These are phyloP conservation scores for Tetracladium maxilliforme DNA, from an alignment of 2,329 filamentous ascomycete species.

Conservation along the genomic window DNA sequence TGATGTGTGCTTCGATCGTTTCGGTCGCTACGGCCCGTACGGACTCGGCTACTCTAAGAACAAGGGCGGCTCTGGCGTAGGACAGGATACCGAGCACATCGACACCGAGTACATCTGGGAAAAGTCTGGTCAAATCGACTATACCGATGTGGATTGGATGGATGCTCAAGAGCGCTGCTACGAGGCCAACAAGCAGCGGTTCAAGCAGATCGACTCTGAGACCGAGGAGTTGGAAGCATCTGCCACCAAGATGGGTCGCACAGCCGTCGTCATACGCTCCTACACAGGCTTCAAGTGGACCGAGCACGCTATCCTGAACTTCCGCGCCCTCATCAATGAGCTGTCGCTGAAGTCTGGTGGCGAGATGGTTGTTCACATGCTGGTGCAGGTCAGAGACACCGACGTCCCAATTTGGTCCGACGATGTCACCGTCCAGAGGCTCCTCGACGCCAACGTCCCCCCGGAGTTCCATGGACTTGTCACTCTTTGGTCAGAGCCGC, in stretches of 20 bases:
- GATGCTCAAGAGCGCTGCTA: slow-evolving; percentile 37
- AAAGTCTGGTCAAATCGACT: slow-evolving; percentile 36
- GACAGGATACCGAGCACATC: slow-evolving; percentile 56
- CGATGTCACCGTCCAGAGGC: slow-evolving; percentile 53
- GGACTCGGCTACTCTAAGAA: slow-evolving; percentile 67
- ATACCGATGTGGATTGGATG: slow-evolving; percentile 38
- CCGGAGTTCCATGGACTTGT: slow-evolving; percentile 69
- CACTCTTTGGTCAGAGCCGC: slow-evolving; percentile 71
- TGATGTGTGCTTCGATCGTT: slow-evolving; percentile 79
- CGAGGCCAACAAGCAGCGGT: slow-evolving; percentile 49
- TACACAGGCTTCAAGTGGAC: slow-evolving; percentile 73
- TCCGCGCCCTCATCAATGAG: slow-evolving; percentile 70
- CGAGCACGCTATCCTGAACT: slow-evolving; percentile 61
- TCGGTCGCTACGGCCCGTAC: slow-evolving; percentile 72
- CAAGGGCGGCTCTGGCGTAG: slow-evolving; percentile 56
- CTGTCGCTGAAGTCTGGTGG: slow-evolving; percentile 63
- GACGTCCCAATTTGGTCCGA: slow-evolving; percentile 72
- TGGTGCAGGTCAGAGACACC: slow-evolving; percentile 73
- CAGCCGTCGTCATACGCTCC: slow-evolving; percentile 65
- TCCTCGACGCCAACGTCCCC: slow-evolving; percentile 51
- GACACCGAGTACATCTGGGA: slow-evolving; percentile 48
- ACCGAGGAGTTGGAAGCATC: too few species aligned
- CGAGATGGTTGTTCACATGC: slow-evolving; percentile 71
- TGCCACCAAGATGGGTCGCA: slow-evolving; percentile 36
- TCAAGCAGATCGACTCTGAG: too few species aligned